Base-by-base conservation (phyloP, 805 yeast genomes). In the Brettanomyces custersianus region DNA sequence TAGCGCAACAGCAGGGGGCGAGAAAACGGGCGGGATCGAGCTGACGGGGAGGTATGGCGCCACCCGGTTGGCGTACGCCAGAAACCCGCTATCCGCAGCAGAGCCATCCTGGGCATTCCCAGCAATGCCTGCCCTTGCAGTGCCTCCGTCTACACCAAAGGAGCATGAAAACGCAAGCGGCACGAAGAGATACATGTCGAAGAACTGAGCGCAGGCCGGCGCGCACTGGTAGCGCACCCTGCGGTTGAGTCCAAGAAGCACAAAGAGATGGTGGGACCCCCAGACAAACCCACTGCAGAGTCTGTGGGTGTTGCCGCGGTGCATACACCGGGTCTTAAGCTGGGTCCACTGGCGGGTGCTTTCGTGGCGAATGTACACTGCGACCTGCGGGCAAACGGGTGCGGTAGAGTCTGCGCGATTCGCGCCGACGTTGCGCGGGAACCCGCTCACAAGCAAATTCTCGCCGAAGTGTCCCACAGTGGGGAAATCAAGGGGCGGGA, bases 201-300 rank as follows among this genome's bases (percentile, higher is more conserved):
- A 74, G 44, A 56, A 70, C 32, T 74, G 58, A 12, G 68, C 59
- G 36, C 70, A 59, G 35, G 74, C 66, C 3, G 70, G 59, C 3
- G 75, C 65, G 28, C 51, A 51, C 5, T 10, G 11, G 1, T 68
- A 55, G 4, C 72, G 64, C n/a, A 63, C 57, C 22, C 51, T 47
- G 43, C 66, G 68, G 1, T 20, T 16, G 18, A n/a, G n/a, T 4
- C 92, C 92, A 24, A 82, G 47, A 20, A 80, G 54, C 1, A 79
- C 59, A 1, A 79, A 75, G 51, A 75, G 77, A 49, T 82, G 90
- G 54, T 82, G 94, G 1, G 88, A 78, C 22, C 69, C 70, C 94
- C 94, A 82, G 1, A 75, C 75, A 55, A 70, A 77, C 0, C 81
- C 74, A 42, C 74, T 77, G 73, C 83, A 74, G 34, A 79, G 66